These are phyloP conservation scores for Termitomyces sp. DNA, from an alignment of 768 basidiomycete species.

Conservation along the genomic window DNA sequence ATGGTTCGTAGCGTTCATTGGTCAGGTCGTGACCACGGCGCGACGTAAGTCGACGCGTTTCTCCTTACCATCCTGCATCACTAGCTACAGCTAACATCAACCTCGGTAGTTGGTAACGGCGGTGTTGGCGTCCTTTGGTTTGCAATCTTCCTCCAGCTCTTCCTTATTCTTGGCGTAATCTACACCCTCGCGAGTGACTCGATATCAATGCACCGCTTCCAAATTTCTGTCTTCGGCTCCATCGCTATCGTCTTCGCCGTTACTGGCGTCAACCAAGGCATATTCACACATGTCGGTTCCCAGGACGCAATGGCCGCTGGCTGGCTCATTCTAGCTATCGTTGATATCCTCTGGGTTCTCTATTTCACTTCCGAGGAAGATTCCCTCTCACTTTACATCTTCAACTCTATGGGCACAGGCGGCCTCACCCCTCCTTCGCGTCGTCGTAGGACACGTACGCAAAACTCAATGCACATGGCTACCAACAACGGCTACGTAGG, in stretches of 20 bases:
- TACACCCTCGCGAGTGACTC: slow-evolving; percentile 84
- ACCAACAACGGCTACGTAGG: slow-evolving; percentile 59
- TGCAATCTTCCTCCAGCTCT: slow-evolving; percentile 73
- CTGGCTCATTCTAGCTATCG: slow-evolving; percentile 89
- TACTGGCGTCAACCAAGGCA: slow-evolving; percentile 61
- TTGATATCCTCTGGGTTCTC: slow-evolving; percentile 93
- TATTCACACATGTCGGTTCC: slow-evolving; percentile 51
- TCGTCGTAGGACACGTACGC: slow-evolving; percentile 68
- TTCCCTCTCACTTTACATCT: slow-evolving; percentile 76
- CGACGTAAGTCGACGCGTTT: slow-evolving; percentile 33
- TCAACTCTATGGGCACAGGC: slow-evolving; percentile 86
- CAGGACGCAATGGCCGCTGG: slow-evolving; percentile 87
- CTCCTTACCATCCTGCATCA: neutral
- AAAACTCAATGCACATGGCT: slow-evolving; percentile 58
- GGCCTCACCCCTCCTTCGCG: slow-evolving; percentile 80
- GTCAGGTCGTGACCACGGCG: slow-evolving; percentile 63
- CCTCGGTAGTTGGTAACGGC: slow-evolving; percentile 34
- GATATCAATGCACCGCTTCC: slow-evolving; percentile 88
- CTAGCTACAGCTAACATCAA: slow-evolving; percentile 13
- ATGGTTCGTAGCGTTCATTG: slow-evolving; percentile 79
- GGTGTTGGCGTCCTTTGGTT: slow-evolving; percentile 75
- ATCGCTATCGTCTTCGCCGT: slow-evolving; percentile 89
- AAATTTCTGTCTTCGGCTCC: slow-evolving; percentile 87
- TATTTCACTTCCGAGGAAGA: slow-evolving; percentile 98
- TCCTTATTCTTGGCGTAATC: slow-evolving; percentile 68